Conservation (phyloP, 371 early-diverging fungal genomes). For the Funneliformis caledonium region DNA sequence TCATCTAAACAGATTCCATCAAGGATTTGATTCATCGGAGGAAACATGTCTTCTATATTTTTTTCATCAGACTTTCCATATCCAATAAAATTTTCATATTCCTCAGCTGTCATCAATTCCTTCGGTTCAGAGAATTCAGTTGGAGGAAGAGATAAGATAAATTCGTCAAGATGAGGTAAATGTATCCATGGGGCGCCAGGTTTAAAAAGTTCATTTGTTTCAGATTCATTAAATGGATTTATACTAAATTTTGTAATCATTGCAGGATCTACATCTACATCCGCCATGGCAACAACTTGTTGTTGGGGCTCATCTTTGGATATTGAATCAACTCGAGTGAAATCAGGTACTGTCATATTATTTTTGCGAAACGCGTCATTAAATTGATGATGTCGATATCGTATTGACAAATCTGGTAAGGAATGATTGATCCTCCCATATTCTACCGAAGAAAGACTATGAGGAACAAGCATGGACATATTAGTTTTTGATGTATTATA, state of each 20-base stretch:
- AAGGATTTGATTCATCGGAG: constrained; percentile 46
- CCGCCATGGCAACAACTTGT: constrained; percentile 8
- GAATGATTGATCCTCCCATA: constrained; percentile 26
- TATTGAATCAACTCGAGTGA: not conserved
- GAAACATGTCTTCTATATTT: constrained; percentile 43
- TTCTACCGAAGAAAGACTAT: constrained; percentile 21
- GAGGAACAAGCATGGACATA: constrained; percentile 24
- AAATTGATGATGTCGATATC: constrained; percentile 14
- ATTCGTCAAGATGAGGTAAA: constrained; percentile 34
- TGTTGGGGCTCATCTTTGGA: not conserved
- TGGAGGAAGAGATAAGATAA: constrained; percentile 22
- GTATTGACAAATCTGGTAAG: constrained; percentile 22
- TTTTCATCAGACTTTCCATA: not conserved
- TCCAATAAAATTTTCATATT: constrained; percentile 29
- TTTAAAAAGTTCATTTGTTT: constrained; percentile 37
- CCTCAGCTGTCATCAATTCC: constrained; percentile 34
- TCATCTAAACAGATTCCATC: constrained; percentile 44
- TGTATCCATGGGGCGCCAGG: constrained; percentile 38
- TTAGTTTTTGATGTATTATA: constrained; percentile 19
- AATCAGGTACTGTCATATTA: constrained; percentile 34
- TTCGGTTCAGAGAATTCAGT: constrained; percentile 34
- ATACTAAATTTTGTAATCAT: constrained; percentile 37
- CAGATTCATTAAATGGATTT: constrained; percentile 36
- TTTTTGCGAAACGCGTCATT: constrained; percentile 6
- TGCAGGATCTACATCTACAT: not conserved